Conservation (phyloP, 1,139 yeast genomes). For the Scheffersomyces quercinus region DNA sequence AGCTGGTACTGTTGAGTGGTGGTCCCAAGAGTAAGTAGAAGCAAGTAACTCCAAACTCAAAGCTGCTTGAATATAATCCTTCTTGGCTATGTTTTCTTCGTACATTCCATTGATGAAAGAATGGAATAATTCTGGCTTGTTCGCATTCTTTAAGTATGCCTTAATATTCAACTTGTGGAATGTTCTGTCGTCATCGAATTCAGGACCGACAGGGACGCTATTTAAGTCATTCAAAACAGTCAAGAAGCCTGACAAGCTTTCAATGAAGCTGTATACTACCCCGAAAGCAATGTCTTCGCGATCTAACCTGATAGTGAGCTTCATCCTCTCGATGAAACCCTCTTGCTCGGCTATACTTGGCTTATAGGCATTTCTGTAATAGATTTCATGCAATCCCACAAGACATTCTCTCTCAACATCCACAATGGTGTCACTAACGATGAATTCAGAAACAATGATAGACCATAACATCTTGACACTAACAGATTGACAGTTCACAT, state of each 20-base stretch:
- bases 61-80: constrained; percentile 80
- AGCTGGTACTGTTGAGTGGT: constrained; percentile 55
- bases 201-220: constrained; percentile 78
- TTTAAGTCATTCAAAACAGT: constrained; percentile 66
- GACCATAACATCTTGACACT: constrained; percentile 76
- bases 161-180: constrained; percentile 78
- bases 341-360: constrained; percentile 60
- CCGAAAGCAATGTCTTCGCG: constrained; percentile 67
- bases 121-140: constrained; percentile 78
- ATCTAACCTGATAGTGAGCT: constrained; percentile 55
- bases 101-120: constrained; percentile 76
- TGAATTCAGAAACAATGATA: constrained; percentile 65
- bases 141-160: constrained; percentile 75
- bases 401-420: constrained; percentile 67
- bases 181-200: constrained; percentile 84
- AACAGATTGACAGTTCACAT: constrained; percentile 59
- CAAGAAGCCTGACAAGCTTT: constrained; percentile 62
- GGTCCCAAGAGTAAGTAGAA: constrained; percentile 76
- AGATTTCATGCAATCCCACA: constrained; percentile 64
- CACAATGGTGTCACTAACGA: constrained; percentile 57
- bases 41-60: constrained; percentile 77
- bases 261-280: constrained; percentile 53
- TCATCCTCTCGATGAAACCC: constrained; percentile 52
- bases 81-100: constrained; percentile 60
- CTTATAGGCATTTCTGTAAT: constrained; percentile 54